Evolutionary conservation across 495 filamentous ascomycete species (phyloP), one percentile per base, ranked within the genome.

Genomic region (Xylaria curta): DNA sequence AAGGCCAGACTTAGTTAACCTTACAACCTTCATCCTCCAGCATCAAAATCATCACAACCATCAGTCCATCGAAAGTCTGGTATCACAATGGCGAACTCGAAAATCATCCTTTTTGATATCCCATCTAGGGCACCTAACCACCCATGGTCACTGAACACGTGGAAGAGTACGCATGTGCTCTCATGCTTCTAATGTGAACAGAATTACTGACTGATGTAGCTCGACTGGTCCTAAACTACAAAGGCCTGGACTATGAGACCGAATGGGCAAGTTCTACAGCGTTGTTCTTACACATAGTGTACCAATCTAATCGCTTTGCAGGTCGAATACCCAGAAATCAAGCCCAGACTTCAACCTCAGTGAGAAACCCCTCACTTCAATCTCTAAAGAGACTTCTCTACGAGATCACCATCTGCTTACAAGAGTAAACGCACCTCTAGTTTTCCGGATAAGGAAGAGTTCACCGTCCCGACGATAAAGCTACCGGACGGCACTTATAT

Each of bases 101-200:
- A 81, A 72, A 80, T 85, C 31, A 67, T 81, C n/a, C 64, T 91
- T 24, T 90, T 86, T 65, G 89, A 91, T 76, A 61, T 92, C 5
- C 85, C 89, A 10, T 87, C 81, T 73, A 86, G 81, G 76, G 74
- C 73, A 3, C 80, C 77, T 10, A 66, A 76, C 66, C 75, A 65
- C n/a, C 70, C 80, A 51, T 91, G 90, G 90, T 88, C 88, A 0
- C 73, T 83, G 24, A 92, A 91, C 72, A 82, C 88, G 7, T 91
- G 88, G 88, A 90, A 87, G 77, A 86, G 88, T 88, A 79, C 69
- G 81, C 80, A n/a, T 21, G n/a, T n/a, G 0, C 17, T 61, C n/a
- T 58, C 60, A 26, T 19, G 15, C 13, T 15, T 56, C 56, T 38
- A 42, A 72, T 4, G 2, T 31, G 8, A 36, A 15, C 49, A 31